Percentiles rank a stretch among this genome's conserved stretches.
These are phyloP conservation scores for Aspergillus sp. DNA, from an alignment of 2,329 filamentous ascomycete genomes.

Conservation along the genomic window DNA sequence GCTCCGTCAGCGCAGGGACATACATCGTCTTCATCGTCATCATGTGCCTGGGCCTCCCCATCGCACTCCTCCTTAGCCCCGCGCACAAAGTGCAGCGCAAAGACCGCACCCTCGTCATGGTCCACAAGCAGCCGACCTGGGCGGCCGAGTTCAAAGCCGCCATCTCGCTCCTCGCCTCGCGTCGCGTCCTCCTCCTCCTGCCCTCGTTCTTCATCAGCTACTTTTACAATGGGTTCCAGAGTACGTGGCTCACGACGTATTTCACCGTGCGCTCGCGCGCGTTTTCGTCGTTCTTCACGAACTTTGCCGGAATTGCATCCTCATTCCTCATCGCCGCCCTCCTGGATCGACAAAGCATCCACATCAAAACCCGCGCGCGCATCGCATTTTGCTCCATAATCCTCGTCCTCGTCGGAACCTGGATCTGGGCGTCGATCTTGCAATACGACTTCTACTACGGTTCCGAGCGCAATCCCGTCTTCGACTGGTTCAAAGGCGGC, in stretches of 20 bases:
- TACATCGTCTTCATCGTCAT: constrained; percentile 22
- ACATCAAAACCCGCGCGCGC: constrained; percentile 19
- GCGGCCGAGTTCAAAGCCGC: constrained; percentile 18
- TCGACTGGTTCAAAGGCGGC: constrained; percentile 20
- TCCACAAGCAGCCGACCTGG: constrained; percentile 13
- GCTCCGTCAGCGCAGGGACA: constrained; percentile 14
- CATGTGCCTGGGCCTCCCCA: constrained; percentile 19
- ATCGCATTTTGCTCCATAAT: constrained; percentile 11
- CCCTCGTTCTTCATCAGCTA: constrained; percentile 37
- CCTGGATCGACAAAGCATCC: constrained; percentile 15
- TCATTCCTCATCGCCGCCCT: constrained; percentile 18
- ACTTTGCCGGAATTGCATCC: constrained; percentile 17
- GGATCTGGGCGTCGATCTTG: constrained; percentile 18
- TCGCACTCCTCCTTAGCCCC: constrained; percentile 13
- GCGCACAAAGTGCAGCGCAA: constrained; percentile 18
- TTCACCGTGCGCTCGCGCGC: constrained; percentile 19
- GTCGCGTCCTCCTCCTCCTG: constrained; percentile 23
- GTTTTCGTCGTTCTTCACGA: constrained; percentile 19
- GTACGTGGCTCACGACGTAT: constrained; percentile 26
- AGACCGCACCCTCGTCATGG: constrained; percentile 14
- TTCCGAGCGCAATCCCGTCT: background rate
- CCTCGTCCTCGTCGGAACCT: constrained; percentile 10
- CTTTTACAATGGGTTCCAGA: constrained; percentile 36
- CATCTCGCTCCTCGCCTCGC: constrained; percentile 8
- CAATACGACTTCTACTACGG: constrained; percentile 19